Evolutionary conservation across 2,329 filamentous ascomycete species (phyloP), one percentile per base, ranked within the genome.

Genomic region (Incumbomyces lentus): DNA sequence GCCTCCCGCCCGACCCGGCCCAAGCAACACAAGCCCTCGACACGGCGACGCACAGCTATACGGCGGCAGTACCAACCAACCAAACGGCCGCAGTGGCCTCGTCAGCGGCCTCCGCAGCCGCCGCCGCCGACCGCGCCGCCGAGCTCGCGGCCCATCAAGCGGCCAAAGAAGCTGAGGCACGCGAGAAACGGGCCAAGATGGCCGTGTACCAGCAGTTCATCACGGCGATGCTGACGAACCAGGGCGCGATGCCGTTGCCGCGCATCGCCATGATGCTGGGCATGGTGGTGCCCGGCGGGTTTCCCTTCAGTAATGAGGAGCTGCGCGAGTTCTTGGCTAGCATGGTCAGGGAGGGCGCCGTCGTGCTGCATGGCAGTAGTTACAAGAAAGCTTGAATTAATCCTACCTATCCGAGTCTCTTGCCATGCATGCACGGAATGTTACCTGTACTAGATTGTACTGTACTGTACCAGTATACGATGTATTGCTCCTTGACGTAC

Each of bases 201-300:
- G 71, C 74, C 36, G 75, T 95, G 33, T 95, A 95, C 65, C 87
- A 85, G 78, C 84, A 89, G 59, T 96, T 95, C 62, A 88, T 98
- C 49, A 72, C 88, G 47, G 87, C 86, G 43, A 96, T 98, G 92
- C 69, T 98, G 65, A 95, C 87, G 51, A 95, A 95, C 64, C 84
- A 87, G 57, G 83, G 83, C 14, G 79, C 83, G 22, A 92, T 95
- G 85, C 82, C 85, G 42, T 69, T 89, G 49, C 73, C 73, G 46
- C 78, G 88, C 61, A 93, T 98, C 54, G 75, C 81, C 7, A 94
- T 89, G 82, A 95, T 96, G 86, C 75, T 98, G 73, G 87, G 86
- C 66, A 90, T 96, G 75, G 76, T 90, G 49, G 80, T 95, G 44
- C 78, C 85, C 0, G 87, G 87, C 11, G 89, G 88, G 1, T 95